phyloP scores from a whole-genome alignment of 2,329 filamentous ascomycete genomes.

The Orbilia blumenaviensis region DNA sequence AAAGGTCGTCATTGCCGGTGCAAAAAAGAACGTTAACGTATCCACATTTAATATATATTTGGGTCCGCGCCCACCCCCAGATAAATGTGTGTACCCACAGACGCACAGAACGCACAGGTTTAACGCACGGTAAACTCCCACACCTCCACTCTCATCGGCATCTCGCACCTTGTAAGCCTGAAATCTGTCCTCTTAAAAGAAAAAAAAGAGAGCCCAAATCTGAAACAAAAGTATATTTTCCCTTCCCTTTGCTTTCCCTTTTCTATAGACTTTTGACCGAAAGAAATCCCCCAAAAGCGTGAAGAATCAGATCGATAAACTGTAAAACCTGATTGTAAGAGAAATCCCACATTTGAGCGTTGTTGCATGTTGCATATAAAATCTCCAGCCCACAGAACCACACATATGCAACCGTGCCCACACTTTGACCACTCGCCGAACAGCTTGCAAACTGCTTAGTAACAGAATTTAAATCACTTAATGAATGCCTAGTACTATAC shows the following conservation, averaged over 20 bases:
- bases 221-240: neutral
- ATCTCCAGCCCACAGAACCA: neutral
- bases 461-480: no score
- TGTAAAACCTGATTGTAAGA: neutral
- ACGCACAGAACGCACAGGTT: conserved; percentile 23
- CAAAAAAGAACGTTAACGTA: conserved; percentile 1
- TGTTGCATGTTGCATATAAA: conserved; percentile 19
- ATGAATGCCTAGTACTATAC: no score
- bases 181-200: conserved; percentile 49
- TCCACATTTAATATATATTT: conserved; percentile 52
- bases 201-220: no score
- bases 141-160: conserved; percentile 50
- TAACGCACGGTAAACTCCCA: conserved; percentile 43
- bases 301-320: neutral
- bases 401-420: neutral
- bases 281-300: neutral
- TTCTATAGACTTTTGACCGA: neutral
- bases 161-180: conserved; percentile 53
- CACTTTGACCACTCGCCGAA: neutral
- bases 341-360: neutral
- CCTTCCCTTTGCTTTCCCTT: neutral
- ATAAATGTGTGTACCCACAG: conserved; percentile 36
- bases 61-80: no score
- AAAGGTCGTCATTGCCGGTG: conserved; percentile 20
- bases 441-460: neutral